Evolutionary conservation across 1,284 basidiomycete species (phyloP).

Genomic region (Pseudozyma thailandica): DNA sequence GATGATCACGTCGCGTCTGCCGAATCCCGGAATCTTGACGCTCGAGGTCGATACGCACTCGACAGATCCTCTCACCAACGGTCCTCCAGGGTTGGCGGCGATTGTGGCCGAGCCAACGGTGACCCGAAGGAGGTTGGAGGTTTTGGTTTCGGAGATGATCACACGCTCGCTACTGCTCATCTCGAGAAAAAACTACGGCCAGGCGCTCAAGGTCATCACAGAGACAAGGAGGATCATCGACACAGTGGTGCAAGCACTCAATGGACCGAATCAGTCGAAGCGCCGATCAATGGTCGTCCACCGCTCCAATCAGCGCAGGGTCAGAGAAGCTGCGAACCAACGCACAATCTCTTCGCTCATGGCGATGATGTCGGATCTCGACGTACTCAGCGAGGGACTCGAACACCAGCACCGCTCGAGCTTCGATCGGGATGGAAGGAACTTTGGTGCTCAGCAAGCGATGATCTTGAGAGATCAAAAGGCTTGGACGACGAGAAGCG

Average conservation of each 20-base stretch:
- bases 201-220: constrained; percentile 56
- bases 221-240: constrained; percentile 64
- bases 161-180: constrained; percentile 60
- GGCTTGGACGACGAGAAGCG: constrained; percentile 59
- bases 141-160: constrained; percentile 64
- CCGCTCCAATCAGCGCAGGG: constrained; percentile 40
- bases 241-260: constrained; percentile 57
- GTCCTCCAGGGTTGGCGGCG: constrained; percentile 47
- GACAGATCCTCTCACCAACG: constrained; percentile 51
- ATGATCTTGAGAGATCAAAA: constrained; percentile 63
- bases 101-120: constrained; percentile 58
- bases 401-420: constrained; percentile 48
- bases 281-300: constrained; percentile 26
- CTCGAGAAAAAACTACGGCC: constrained; percentile 57
- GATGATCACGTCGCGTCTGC: constrained; percentile 36
- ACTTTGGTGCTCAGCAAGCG: constrained; percentile 63
- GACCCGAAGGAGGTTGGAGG: constrained; percentile 58
- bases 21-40: constrained; percentile 53
- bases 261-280: constrained; percentile 33
- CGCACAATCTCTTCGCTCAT: constrained; percentile 55
- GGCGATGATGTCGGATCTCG: constrained; percentile 61
- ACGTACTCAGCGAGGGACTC: constrained; percentile 56
- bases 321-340: constrained; percentile 51
- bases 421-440: constrained; percentile 59
- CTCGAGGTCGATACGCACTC: constrained; percentile 59